Conservation (phyloP, 2,329 filamentous ascomycete species). For the Hypocreales sp. region DNA sequence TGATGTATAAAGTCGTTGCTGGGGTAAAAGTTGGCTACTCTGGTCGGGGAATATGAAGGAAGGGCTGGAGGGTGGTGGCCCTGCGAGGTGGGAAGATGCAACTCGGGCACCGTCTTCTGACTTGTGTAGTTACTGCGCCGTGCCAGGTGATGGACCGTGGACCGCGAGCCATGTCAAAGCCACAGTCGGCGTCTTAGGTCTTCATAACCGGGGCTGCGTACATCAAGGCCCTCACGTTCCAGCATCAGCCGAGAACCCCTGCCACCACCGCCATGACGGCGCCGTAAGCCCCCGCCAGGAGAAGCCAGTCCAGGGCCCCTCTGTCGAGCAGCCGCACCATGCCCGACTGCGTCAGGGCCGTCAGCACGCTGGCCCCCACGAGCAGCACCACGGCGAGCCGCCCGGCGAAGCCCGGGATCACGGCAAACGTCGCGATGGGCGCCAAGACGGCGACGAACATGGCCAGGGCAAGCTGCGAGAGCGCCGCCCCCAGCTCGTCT, state of each 20-base stretch:
- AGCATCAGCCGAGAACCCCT: background rate
- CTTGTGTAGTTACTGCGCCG: too few species aligned
- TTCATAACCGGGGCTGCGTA: too few species aligned
- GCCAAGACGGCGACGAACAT: conserved; percentile 26
- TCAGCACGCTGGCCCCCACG: conserved; percentile 28
- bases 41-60: too few species aligned
- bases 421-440: conserved; percentile 41
- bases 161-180: too few species aligned
- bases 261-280: conserved; percentile 16
- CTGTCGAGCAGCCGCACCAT: conserved; percentile 5
- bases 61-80: too few species aligned
- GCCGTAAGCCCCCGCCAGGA: conserved; percentile 17
- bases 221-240: background rate
- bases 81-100: too few species aligned
- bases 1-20: conserved; percentile 1
- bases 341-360: conserved; percentile 12
- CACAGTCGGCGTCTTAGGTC: too few species aligned
- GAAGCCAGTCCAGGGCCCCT: conserved; percentile 7
- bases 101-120: too few species aligned
- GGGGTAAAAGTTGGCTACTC: too few species aligned
- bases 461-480: conserved; percentile 6
- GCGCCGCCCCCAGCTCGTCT: background rate
- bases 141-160: too few species aligned
- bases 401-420: conserved; percentile 39
- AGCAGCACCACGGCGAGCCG: conserved; percentile 42